phyloP scores from a whole-genome alignment of 2,329 filamentous ascomycete species.

The Esteya vermicola region DNA sequence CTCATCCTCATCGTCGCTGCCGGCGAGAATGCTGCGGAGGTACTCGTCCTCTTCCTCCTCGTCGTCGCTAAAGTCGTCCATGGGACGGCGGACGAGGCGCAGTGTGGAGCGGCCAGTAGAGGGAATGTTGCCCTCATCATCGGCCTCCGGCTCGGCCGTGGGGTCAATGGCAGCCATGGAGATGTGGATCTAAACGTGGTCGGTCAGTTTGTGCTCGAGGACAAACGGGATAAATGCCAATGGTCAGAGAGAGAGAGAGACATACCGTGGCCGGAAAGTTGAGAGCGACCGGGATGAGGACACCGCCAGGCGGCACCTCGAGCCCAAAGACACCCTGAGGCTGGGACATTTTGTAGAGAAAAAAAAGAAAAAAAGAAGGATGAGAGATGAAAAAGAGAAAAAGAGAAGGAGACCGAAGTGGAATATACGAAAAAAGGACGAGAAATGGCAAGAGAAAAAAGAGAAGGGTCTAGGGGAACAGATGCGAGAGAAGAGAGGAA shows the following conservation, averaged over 20 bases:
- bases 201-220: no score
- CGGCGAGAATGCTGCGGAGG: slow-evolving; percentile 38
- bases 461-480: no score
- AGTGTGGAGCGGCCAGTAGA: slow-evolving; percentile 66
- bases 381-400: not conserved
- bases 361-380: slow-evolving; percentile 2
- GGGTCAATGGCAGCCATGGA: slow-evolving; percentile 98
- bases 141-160: slow-evolving; percentile 55
- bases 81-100: slow-evolving; percentile 70
- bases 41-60: slow-evolving; percentile 50
- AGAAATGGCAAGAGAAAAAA: slow-evolving; percentile 14
- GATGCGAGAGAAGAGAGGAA: not conserved
- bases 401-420: slow-evolving; percentile 11
- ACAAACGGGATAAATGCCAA: no score
- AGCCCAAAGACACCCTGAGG: slow-evolving; percentile 57
- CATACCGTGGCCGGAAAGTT: slow-evolving; percentile 76
- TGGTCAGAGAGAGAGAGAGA: no score
- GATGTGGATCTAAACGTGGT: slow-evolving; percentile 62
- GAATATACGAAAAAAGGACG: no score
- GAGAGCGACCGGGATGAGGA: slow-evolving; percentile 64
- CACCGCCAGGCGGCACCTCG: slow-evolving; percentile 72
- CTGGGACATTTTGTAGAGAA: slow-evolving; percentile 8
- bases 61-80: slow-evolving; percentile 26
- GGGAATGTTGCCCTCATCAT: slow-evolving; percentile 46
- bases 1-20: slow-evolving; percentile 33